Evolutionary conservation across 2,329 filamentous ascomycete species (phyloP).

Genomic region (Diplocarpon rosae): DNA sequence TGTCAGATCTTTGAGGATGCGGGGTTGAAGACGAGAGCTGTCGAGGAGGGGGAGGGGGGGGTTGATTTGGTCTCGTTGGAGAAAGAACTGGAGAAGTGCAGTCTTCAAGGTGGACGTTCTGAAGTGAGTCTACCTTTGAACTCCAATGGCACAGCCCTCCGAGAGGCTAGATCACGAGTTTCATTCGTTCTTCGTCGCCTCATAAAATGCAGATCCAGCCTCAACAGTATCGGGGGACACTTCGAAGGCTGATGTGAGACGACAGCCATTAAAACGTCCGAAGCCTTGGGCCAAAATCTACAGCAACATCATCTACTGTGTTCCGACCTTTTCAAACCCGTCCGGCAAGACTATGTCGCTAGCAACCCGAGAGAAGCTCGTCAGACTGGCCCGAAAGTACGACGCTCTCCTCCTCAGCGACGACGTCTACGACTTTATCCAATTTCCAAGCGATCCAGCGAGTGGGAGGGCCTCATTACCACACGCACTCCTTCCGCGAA

Average conservation of each 20-base stretch:
- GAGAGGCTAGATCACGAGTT: too few relatives aligned
- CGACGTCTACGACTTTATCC: conserved; percentile 89
- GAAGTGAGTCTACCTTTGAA: conserved; percentile 6
- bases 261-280: conserved; percentile 13
- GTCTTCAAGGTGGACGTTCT: conserved; percentile 1
- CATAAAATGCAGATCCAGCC: too few relatives aligned
- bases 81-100: conserved; percentile 10
- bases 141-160: too few relatives aligned
- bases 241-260: neutral
- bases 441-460: conserved; percentile 48
- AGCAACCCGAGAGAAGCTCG: conserved; percentile 52
- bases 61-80: conserved; percentile 56
- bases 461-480: conserved; percentile 4
- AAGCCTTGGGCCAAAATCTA: conserved; percentile 65
- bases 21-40: conserved; percentile 59
- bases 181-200: too few relatives aligned
- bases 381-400: conserved; percentile 64
- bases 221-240: neutral
- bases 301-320: conserved; percentile 76
- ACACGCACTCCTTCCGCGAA: conserved; percentile 45
- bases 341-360: conserved; percentile 74
- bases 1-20: conserved; percentile 78
- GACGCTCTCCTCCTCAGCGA: conserved; percentile 79
- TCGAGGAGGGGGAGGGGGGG: conserved; percentile 70
- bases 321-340: conserved; percentile 84